A percentile compares a stretch with the other conserved stretches of the same genome.
phyloP scores from a whole-genome alignment of 805 yeast species.

The Crinitomyces ghanaensis region DNA sequence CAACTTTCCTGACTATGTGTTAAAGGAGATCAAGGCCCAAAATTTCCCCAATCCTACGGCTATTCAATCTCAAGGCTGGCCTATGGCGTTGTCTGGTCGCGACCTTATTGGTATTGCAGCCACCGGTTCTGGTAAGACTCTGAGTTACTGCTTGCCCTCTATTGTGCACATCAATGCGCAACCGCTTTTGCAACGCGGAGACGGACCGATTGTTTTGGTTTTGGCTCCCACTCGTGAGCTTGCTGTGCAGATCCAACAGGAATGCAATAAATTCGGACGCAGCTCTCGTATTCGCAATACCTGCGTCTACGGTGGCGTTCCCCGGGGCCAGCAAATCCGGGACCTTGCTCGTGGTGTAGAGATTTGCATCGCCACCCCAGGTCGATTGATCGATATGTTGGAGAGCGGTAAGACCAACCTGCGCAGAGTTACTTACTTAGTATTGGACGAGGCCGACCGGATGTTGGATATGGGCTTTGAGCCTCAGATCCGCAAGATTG shows the following conservation, averaged over 20 bases:
- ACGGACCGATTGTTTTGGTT: constrained; percentile 93
- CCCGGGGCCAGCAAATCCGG: constrained; percentile 95
- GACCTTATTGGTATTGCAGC: constrained; percentile 99
- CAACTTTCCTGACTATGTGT: constrained; percentile 92
- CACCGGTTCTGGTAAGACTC: constrained; percentile 98
- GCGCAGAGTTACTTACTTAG: constrained; percentile 92
- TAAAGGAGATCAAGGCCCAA: constrained; percentile 76
- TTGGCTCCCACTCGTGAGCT: constrained; percentile 98
- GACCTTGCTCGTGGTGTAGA: constrained; percentile 92
- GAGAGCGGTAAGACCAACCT: constrained; percentile 91
- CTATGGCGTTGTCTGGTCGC: constrained; percentile 98
- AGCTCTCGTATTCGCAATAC: constrained; percentile 85
- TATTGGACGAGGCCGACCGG: constrained; percentile 98
- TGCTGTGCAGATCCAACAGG: constrained; percentile 94
- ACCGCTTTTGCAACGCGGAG: constrained; percentile 85
- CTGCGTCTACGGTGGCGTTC: constrained; percentile 99
- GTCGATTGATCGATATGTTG: constrained; percentile 95
- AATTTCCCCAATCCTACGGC: constrained; percentile 94
- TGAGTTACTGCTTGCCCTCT: constrained; percentile 92
- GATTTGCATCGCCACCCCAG: constrained; percentile 96
- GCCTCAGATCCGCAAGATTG: constrained; percentile 97
- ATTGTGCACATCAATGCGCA: constrained; percentile 98
- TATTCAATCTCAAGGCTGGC: constrained; percentile 99
- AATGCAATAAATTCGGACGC: constrained; percentile 88
- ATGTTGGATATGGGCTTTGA: constrained; percentile 99